These are phyloP conservation scores for Biscutella auriculata DNA, from an alignment of 441 rosid genomes.

Conservation along the genomic window DNA sequence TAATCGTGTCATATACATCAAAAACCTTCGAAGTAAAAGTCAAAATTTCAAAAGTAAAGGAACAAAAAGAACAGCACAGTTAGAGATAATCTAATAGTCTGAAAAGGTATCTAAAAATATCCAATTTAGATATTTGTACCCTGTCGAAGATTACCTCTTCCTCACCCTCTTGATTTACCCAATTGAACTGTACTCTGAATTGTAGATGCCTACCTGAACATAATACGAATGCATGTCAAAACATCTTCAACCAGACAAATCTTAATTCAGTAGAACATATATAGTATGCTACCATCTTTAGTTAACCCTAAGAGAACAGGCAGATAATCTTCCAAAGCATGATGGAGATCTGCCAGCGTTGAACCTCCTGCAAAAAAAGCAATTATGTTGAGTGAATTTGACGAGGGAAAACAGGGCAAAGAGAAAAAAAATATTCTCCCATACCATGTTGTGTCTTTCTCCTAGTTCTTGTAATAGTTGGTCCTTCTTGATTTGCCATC, in stretches of 20 bases:
- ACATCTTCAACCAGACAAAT: background rate
- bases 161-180: slow-evolving; percentile 94
- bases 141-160: slow-evolving; percentile 58
- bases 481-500: slow-evolving; percentile 95
- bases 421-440: slow-evolving; percentile 12
- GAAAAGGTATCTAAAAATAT: no score
- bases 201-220: slow-evolving; percentile 53
- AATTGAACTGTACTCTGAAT: slow-evolving; percentile 67
- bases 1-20: slow-evolving; percentile 5
- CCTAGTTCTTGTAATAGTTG: slow-evolving; percentile 78
- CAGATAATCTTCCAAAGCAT: slow-evolving; percentile 92
- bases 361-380: slow-evolving; percentile 61
- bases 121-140: no score
- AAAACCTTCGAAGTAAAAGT: background rate
- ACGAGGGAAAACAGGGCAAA: background rate
- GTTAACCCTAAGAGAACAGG: slow-evolving; percentile 86
- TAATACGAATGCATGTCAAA: slow-evolving; percentile 4
- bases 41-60: background rate
- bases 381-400: background rate
- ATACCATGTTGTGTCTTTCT: slow-evolving; percentile 94
- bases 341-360: slow-evolving; percentile 87
- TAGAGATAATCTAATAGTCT: slow-evolving; percentile 8
- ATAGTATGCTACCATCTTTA: slow-evolving; percentile 50
- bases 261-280: background rate
- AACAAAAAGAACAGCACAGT: background rate